These are phyloP conservation scores for Pascua guehoae DNA, from an alignment of 1,284 basidiomycete genomes.

Conservation along the genomic window DNA sequence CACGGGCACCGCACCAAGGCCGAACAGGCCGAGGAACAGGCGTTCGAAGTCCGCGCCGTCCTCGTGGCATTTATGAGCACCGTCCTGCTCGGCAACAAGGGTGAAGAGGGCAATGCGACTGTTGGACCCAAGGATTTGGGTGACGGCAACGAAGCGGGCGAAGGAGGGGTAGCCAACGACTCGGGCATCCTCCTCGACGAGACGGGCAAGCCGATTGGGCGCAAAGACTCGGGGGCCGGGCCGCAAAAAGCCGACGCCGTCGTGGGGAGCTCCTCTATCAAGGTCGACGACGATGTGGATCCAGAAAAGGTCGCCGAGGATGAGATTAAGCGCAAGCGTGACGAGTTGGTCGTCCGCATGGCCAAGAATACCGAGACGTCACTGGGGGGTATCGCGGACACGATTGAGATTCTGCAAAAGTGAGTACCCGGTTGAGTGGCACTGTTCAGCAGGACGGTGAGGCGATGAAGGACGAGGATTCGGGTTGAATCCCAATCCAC, in stretches of 20 bases:
- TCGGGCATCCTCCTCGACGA: conserved; percentile 5
- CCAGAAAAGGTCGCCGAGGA: conserved; percentile 29
- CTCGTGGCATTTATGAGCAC: conserved; percentile 44
- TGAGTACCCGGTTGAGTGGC: conserved; percentile 31
- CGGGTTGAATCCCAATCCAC: conserved; percentile 41
- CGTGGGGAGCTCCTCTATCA: background rate
- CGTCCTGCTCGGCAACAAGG: conserved; percentile 35
- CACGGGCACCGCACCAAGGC: conserved; percentile 43
- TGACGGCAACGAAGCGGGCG: conserved; percentile 2
- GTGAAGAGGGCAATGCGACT: conserved; percentile 41
- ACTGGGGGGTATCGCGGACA: conserved; percentile 47
- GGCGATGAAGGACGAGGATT: conserved; percentile 47
- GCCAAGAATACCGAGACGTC: conserved; percentile 48
- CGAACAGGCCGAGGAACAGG: conserved; percentile 51
- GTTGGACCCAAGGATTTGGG: conserved; percentile 5
- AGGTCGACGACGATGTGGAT: conserved; percentile 6
- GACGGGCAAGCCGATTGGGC: background rate
- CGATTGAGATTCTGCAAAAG: conserved; percentile 48
- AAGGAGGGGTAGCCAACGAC: too few species aligned
- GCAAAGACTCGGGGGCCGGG: background rate
- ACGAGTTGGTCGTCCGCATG: conserved; percentile 46
- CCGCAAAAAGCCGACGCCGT: background rate
- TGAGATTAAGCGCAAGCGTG: conserved; percentile 49
- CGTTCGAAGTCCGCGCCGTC: conserved; percentile 48
- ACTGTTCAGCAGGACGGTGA: conserved; percentile 47